phyloP scores from a whole-genome alignment of 495 filamentous ascomycete species.

The Oleoguttula mirabilis region DNA sequence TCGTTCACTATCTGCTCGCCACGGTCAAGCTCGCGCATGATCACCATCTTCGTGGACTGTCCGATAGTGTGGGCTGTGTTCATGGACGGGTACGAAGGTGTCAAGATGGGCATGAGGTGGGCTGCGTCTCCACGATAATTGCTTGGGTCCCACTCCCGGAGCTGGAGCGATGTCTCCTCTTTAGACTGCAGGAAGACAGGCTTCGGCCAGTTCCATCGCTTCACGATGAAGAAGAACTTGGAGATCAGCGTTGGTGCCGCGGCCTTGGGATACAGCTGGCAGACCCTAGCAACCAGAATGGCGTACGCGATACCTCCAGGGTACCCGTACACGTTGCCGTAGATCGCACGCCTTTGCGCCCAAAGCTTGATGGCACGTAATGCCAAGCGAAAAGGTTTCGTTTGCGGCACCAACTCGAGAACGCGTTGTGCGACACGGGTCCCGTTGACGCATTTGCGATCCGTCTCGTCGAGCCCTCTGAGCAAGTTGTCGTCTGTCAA shows the following conservation, averaged over 20 bases:
- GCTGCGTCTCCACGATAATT: constrained; percentile 69
- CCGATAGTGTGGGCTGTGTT: constrained; percentile 92
- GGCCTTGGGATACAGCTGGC: constrained; percentile 92
- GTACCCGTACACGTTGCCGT: constrained; percentile 90
- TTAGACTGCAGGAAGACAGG: constrained; percentile 82
- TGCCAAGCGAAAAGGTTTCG: constrained; percentile 75
- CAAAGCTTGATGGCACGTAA: constrained; percentile 88
- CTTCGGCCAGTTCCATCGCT: constrained; percentile 84
- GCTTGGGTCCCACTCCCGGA: constrained; percentile 89
- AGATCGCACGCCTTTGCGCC: constrained; percentile 86
- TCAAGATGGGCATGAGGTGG: constrained; percentile 96
- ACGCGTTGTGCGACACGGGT: constrained; percentile 90
- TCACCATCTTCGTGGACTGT: constrained; percentile 68
- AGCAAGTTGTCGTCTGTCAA: constrained; percentile 73
- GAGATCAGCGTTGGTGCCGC: constrained; percentile 69
- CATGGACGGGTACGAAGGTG: constrained; percentile 81
- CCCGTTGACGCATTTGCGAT: constrained; percentile 81
- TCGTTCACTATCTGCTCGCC: constrained; percentile 66
- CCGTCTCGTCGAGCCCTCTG: constrained; percentile 72
- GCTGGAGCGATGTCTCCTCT: constrained; percentile 66
- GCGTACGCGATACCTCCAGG: constrained; percentile 97
- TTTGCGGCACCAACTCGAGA: constrained; percentile 73
- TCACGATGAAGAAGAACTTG: constrained; percentile 90
- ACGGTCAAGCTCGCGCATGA: constrained; percentile 68
- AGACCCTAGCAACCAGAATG: constrained; percentile 89